Conservation (phyloP, 768 basidiomycete genomes). For the Candolleomyces eurysporus region DNA sequence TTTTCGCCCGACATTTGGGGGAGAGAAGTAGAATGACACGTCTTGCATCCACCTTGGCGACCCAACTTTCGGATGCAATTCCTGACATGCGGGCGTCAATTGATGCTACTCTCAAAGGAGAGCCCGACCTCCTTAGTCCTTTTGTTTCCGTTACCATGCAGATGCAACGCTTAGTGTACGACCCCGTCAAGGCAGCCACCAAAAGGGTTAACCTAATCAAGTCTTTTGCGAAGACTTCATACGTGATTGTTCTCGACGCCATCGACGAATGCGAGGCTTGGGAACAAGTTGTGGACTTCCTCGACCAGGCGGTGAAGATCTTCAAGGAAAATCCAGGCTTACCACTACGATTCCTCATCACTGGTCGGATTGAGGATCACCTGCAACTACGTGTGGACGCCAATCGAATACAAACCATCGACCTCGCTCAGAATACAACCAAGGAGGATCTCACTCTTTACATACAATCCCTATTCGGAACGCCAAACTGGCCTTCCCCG, state of each 20-base stretch:
- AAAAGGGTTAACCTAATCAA: not conserved
- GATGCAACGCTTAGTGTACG: conserved; percentile 10
- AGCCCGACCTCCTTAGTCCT: conserved; percentile 8
- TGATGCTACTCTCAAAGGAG: not conserved
- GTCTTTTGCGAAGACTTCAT: not conserved
- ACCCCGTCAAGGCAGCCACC: conserved; percentile 1
- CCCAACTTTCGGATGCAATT: conserved; percentile 10
- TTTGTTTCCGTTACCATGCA: conserved; percentile 3
- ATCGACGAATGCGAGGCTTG: conserved; percentile 16
- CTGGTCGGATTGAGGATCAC: not conserved
- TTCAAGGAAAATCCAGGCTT: not conserved
- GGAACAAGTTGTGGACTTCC: conserved; percentile 6
- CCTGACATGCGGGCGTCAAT: conserved; percentile 1
- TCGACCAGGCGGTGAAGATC: not conserved
- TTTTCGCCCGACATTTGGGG: conserved; percentile 8
- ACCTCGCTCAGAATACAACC: not conserved
- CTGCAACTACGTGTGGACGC: not conserved
- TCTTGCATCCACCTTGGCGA: conserved; percentile 13
- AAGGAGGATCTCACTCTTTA: not conserved
- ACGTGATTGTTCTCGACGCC: conserved; percentile 16
- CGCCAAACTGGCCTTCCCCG: not conserved
- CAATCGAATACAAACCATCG: not conserved
- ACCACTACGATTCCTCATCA: not conserved
- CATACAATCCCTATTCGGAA: not conserved
- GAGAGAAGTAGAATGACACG: not conserved